phyloP scores from a whole-genome alignment of 345 rosid genomes.

The Carallia pectinifolia region DNA sequence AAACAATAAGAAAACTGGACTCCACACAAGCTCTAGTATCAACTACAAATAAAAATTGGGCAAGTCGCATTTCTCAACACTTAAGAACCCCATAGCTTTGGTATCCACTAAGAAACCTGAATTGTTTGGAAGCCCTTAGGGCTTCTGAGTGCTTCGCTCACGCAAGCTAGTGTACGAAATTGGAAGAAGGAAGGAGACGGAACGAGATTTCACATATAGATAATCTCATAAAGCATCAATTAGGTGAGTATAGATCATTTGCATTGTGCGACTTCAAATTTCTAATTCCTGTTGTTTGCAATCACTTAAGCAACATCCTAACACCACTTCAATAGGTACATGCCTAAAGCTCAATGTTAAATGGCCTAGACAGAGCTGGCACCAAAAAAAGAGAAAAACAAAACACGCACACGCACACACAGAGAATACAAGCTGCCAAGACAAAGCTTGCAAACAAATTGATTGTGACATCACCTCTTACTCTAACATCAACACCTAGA shows the following conservation, averaged over 20 bases:
- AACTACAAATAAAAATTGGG: too few species aligned
- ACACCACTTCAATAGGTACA: not conserved
- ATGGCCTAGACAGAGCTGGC: not conserved
- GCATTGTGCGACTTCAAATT: too few species aligned
- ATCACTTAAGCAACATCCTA: too few species aligned
- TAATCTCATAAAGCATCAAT: not conserved
- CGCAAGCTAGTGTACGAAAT: not conserved
- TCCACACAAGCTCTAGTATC: too few species aligned
- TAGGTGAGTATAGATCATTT: not conserved
- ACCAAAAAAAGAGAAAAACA: not conserved
- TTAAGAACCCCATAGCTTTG: too few species aligned
- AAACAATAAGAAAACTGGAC: not conserved
- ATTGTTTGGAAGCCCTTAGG: not conserved
- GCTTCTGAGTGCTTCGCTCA: not conserved
- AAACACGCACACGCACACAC: too few species aligned
- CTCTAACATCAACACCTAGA: too few species aligned
- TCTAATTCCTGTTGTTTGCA: too few species aligned
- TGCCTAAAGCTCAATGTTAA: not conserved
- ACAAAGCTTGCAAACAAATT: not conserved
- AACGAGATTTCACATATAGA: too few species aligned
- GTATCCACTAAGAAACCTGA: too few species aligned
- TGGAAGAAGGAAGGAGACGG: too few species aligned
- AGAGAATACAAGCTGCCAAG: not conserved
- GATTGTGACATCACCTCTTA: not conserved
- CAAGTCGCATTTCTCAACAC: too few species aligned